phyloP scores from a whole-genome alignment of 2,329 filamentous ascomycete genomes.

The Fusarium sp. region DNA sequence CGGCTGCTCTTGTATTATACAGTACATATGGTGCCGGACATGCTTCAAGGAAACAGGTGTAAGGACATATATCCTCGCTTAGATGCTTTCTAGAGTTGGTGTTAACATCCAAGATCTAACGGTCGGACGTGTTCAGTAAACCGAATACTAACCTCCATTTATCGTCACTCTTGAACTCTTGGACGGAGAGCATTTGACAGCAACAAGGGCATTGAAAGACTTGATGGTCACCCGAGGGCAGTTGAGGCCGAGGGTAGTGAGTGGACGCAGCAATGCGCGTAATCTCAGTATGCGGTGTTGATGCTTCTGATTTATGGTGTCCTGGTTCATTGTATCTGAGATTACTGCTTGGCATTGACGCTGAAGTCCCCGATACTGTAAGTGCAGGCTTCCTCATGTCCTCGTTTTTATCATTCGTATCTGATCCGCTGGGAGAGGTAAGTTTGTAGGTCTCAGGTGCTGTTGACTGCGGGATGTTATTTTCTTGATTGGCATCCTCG shows the following conservation, averaged over 20 bases:
- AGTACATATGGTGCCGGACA: background rate
- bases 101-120: no score
- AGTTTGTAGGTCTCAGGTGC: background rate
- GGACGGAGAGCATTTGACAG: no score
- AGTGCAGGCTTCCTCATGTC: background rate
- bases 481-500: no score
- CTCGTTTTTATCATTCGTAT: background rate
- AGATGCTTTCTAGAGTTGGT: background rate
- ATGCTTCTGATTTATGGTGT: background rate
- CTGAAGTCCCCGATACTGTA: background rate
- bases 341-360: background rate
- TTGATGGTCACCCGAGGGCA: no score
- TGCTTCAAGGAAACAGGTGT: background rate
- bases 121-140: no score
- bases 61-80: background rate
- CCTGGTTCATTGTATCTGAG: background rate
- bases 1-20: background rate
- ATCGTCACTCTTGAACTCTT: background rate
- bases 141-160: background rate
- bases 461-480: no score
- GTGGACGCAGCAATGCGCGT: no score
- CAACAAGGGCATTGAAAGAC: no score
- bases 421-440: background rate
- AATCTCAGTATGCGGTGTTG: background rate
- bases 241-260: no score